phyloP scores from a whole-genome alignment of 345 rosid species.

The Gossypioides kirkii region DNA sequence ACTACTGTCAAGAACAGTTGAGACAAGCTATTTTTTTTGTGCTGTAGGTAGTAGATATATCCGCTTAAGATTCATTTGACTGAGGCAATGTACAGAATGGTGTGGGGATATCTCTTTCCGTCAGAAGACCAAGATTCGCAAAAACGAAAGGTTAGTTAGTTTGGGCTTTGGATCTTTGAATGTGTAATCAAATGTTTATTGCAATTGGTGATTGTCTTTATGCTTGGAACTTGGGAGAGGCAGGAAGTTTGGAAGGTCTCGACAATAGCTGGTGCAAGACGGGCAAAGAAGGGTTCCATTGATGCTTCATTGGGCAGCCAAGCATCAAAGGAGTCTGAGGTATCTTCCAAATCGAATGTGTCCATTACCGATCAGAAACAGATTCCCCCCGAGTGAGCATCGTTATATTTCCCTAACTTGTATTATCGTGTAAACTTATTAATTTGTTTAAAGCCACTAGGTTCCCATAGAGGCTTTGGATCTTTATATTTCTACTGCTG shows the following conservation, averaged over 20 bases:
- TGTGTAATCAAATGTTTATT: constrained; percentile 3
- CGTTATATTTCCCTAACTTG: constrained; percentile 2
- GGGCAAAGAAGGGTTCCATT: constrained; percentile 65
- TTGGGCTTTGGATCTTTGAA: constrained; percentile 7
- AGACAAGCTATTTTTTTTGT: constrained; percentile 14
- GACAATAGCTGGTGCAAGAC: constrained; percentile 70
- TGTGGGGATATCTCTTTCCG: constrained; percentile 97
- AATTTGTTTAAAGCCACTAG: not conserved
- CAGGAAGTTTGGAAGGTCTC: constrained; percentile 99
- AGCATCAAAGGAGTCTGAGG: constrained; percentile 56
- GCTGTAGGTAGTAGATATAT: constrained; percentile 84
- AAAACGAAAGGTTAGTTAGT: constrained; percentile 78
- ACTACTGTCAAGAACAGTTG: not conserved
- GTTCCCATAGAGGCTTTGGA: not conserved
- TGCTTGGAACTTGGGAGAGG: constrained; percentile 21
- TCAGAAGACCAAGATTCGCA: constrained; percentile 98
- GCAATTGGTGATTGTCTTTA: constrained; percentile 4
- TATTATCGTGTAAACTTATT: constrained; percentile 2
- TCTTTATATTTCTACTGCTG: not conserved
- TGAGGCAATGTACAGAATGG: constrained; percentile 91
- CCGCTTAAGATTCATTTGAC: constrained; percentile 96
- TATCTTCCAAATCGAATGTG: constrained; percentile 40
- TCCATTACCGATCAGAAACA: constrained; percentile 24
- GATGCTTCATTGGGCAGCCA: constrained; percentile 51
- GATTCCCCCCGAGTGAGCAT: constrained; percentile 41